Conservation (phyloP, 257 asterid genomes). For the Gentiana macrophylla region DNA sequence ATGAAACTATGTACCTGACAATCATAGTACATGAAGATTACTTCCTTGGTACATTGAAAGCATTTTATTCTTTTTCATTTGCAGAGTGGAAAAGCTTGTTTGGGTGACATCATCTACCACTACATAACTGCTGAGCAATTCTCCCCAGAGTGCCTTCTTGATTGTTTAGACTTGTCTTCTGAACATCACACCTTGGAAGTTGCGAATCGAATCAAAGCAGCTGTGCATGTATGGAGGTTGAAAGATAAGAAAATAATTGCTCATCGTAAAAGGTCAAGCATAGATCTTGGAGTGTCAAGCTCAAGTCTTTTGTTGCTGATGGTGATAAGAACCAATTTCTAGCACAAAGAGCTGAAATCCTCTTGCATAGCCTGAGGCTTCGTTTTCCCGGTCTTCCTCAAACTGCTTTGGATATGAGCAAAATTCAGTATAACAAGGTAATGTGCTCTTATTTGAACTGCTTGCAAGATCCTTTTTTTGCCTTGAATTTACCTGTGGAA, state of each 20-base stretch:
- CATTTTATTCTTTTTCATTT: conserved; percentile 4
- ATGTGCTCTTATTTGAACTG: neutral
- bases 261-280: conserved; percentile 26
- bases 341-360: conserved; percentile 65
- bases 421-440: conserved; percentile 86
- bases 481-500: neutral
- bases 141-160: conserved; percentile 64
- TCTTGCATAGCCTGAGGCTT: conserved; percentile 57
- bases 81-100: conserved; percentile 81
- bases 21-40: too few species aligned
- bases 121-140: conserved; percentile 61
- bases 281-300: conserved; percentile 57
- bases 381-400: conserved; percentile 84
- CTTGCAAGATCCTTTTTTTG: neutral
- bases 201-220: conserved; percentile 69
- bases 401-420: conserved; percentile 62
- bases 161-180: conserved; percentile 68
- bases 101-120: conserved; percentile 64
- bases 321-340: conserved; percentile 47
- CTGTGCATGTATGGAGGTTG: conserved; percentile 64
- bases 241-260: conserved; percentile 44
- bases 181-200: conserved; percentile 63
- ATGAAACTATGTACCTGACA: too few species aligned
- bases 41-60: too few species aligned
- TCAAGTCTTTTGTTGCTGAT: conserved; percentile 45